Base-by-base conservation (phyloP, 2,329 filamentous ascomycete genomes). In the Cyclaneusma minus region DNA sequence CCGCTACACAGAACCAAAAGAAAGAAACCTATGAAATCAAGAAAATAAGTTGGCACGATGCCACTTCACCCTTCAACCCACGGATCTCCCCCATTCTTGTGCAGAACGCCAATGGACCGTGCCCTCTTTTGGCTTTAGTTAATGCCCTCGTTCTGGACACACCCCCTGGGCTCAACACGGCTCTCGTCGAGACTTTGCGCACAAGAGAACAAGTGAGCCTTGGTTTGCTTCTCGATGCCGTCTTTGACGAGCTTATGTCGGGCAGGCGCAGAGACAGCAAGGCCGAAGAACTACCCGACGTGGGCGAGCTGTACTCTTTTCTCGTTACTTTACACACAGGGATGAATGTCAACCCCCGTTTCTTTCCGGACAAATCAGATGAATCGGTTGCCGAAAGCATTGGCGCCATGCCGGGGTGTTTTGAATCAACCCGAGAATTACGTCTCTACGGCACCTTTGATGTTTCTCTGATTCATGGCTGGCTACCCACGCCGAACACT, bases 291-390 rank as follows among this genome's bases (percentile, higher is more conserved):
- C 54, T 95, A 13, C 87, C 87, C 0, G 89, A 95, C 46, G 77
- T 95, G 7, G 68, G 75, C 18, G 85, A 93, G 32, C 60, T 98
- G 2, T 92, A 93, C 48, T 63, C 66, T 5, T 98, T 98, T 44
- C 58, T 98, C 3, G 69, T 89, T 30, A 80, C 82, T 22, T 57
- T 98, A 3, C 83, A 94, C 40, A 95, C 85, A 0, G 89, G 89
- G 19, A 93, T 98, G 81, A 98, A 95, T 42, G 87, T 95, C 30
- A 98, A 98, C 37, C 89, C 89, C 3, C 71, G 79, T 12, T 89
- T 93, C 36, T 64, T 91, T 6, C 64, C 81, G 2, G 62, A 58
- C 0, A 45, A 53, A 6, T 56, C 64, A 9, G 49, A 58, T 12
- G 30, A 30, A 2, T 39, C 33, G 15, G 25, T 31, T 10, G 13